phyloP scores from a whole-genome alignment of 1,284 basidiomycete genomes.

The Ceratobasidium theobromae region DNA sequence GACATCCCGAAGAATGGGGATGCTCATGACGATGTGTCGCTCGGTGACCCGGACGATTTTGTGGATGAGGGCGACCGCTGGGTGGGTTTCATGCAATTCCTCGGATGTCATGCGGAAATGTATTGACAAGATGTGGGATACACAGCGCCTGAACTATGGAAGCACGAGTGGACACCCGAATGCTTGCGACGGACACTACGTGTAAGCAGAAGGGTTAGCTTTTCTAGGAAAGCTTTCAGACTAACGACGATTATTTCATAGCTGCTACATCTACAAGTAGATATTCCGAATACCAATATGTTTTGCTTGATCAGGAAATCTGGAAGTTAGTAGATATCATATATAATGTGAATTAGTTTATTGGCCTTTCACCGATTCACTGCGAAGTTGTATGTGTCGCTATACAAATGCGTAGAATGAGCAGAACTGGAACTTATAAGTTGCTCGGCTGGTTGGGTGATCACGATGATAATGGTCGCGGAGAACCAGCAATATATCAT shows the following conservation, averaged over 20 bases:
- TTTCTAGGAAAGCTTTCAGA: not conserved
- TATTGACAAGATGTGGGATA: not conserved
- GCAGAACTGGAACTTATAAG: too few relatives aligned
- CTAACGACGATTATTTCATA: not conserved
- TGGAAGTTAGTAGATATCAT: too few relatives aligned
- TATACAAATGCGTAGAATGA: too few relatives aligned
- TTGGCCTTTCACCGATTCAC: too few relatives aligned
- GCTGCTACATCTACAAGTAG: constrained; percentile 27
- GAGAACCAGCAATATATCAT: too few relatives aligned
- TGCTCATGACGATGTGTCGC: constrained; percentile 8
- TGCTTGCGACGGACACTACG: constrained; percentile 22
- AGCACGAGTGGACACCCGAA: constrained; percentile 30
- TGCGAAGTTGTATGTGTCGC: too few relatives aligned
- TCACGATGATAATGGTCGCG: too few relatives aligned
- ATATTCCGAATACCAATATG: too few relatives aligned
- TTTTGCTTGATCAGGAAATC: too few relatives aligned
- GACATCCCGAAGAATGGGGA: constrained; percentile 11
- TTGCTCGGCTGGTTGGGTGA: too few relatives aligned
- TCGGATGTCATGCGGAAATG: not conserved
- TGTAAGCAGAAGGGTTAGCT: not conserved
- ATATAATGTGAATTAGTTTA: too few relatives aligned
- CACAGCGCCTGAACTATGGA: constrained; percentile 26
- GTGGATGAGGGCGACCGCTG: constrained; percentile 28
- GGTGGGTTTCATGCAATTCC: not conserved
- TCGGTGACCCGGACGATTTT: constrained; percentile 20